A percentile compares a stretch with the other conserved stretches of the same genome.
These are phyloP conservation scores for Nitzschia palea DNA, from an alignment of 108 stramenopile species.

Conservation along the genomic window DNA sequence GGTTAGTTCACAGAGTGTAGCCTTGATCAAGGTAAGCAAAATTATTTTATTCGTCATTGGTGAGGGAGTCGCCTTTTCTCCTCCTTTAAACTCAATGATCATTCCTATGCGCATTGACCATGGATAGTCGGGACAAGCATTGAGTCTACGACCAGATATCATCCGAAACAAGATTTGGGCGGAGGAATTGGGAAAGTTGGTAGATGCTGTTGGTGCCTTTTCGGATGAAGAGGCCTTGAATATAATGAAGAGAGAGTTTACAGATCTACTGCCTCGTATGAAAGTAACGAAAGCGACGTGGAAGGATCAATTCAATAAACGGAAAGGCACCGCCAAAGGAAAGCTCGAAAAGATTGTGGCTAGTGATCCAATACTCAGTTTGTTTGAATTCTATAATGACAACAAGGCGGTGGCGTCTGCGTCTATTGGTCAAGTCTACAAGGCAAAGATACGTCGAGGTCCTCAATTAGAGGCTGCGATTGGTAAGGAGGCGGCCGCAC, in stretches of 20 bases:
- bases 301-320: slow-evolving; percentile 30
- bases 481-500: slow-evolving; percentile 47
- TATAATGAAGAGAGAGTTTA: slow-evolving; percentile 70
- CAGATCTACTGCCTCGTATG: slow-evolving; percentile 50
- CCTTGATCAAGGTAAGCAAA: slow-evolving; percentile 56
- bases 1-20: slow-evolving; percentile 67
- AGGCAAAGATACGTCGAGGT: slow-evolving; percentile 51
- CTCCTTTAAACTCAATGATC: not conserved
- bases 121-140: slow-evolving; percentile 69
- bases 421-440: slow-evolving; percentile 90
- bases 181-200: slow-evolving; percentile 81
- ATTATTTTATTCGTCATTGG: not conserved
- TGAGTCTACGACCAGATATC: slow-evolving; percentile 81
- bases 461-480: slow-evolving; percentile 31
- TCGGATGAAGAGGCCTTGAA: slow-evolving; percentile 77
- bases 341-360: slow-evolving; percentile 55
- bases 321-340: slow-evolving; percentile 18
- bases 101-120: not conserved
- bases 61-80: not conserved
- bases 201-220: slow-evolving; percentile 85
- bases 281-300: slow-evolving; percentile 23
- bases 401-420: slow-evolving; percentile 81
- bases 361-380: slow-evolving; percentile 62
- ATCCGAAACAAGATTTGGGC: slow-evolving; percentile 76
- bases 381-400: slow-evolving; percentile 84